Evolutionary conservation across 2,329 filamentous ascomycete genomes (phyloP).

Genomic region (Aspergillus tanneri): DNA sequence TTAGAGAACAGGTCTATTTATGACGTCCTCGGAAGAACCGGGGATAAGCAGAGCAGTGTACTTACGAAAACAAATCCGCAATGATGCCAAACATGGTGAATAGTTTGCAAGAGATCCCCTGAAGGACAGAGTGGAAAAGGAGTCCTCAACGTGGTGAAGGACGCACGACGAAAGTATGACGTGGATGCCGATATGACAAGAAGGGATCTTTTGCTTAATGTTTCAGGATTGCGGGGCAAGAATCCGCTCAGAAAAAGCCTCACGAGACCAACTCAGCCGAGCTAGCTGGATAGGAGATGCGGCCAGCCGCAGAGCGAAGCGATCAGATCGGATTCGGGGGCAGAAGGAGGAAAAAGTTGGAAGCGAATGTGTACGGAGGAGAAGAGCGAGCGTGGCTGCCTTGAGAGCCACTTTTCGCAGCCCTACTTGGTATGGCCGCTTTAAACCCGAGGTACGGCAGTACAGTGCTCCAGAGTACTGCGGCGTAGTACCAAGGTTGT

Average conservation of each 20-base stretch:
- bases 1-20: conserved; percentile 9
- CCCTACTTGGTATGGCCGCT: too few relatives aligned
- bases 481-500: too few relatives aligned
- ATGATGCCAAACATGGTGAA: conserved; percentile 72
- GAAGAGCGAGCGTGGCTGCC: conserved; percentile 16
- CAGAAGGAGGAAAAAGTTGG: conserved; percentile 9
- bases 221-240: conserved; percentile 16
- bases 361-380: conserved; percentile 8
- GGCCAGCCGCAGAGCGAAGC: conserved; percentile 16
- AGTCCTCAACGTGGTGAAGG: not conserved
- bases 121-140: not conserved
- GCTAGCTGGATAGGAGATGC: conserved; percentile 6
- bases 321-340: not conserved
- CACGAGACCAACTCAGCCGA: conserved; percentile 16
- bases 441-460: too few relatives aligned
- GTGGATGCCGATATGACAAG: not conserved
- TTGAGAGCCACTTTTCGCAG: conserved; percentile 6
- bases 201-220: not conserved
- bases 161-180: not conserved
- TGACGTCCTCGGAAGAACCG: not conserved
- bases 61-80: conserved; percentile 75
- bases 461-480: too few relatives aligned
- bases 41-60: conserved; percentile 7
- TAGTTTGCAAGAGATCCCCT: not conserved
- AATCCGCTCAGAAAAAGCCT: conserved; percentile 18